Base-by-base conservation (phyloP, 2,329 filamentous ascomycete species). In the Fusarium tuaranense region DNA sequence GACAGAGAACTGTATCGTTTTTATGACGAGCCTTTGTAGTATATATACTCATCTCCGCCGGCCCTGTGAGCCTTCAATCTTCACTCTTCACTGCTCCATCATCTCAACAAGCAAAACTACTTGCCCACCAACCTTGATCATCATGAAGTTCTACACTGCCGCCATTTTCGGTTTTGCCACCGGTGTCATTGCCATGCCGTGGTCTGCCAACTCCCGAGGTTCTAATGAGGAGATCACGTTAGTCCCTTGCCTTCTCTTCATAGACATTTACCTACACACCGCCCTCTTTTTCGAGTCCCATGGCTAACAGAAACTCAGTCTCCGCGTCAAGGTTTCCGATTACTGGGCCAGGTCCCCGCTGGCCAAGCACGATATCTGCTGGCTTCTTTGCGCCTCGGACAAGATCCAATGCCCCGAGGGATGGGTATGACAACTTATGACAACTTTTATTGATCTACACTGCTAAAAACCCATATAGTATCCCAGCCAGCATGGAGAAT, bases 271-370 rank as follows among this genome's bases (percentile, higher is more conserved):
- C 32, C 32, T 34, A 34, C 32, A 34, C 10, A 34, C 9, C 30
- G 30, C 30, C 30, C 30, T 34, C 12, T 34, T 13, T 13, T 34
- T 13, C 32, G 32, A 34, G 32, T 34, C 32, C 32, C 8, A 7
- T 7, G 20, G n/a, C 2, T 1, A 1, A 13, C 8, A 30, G 16
- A 34, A 34, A 53, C n/a, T 13, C 6, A 72, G 70, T 3, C 51
- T 72, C 6, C 61, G 34, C 2, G 68, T 72, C n/a, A 65, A 69
- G 8, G 25, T 72, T 2, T 68, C 59, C 1, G 64, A 72, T 6
- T 20, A 36, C 4, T 44, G 53, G 1, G 7, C 60, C 18, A 20
- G 36, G 3, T 7, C 9, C 4, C 9, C 25, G 0, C 2, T 16
- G 8, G 8, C 39, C 32, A 4, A 27, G 1, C 0, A 4, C 0